Conservation (phyloP, 768 basidiomycete species). For the Tricholoma furcatifolium region DNA sequence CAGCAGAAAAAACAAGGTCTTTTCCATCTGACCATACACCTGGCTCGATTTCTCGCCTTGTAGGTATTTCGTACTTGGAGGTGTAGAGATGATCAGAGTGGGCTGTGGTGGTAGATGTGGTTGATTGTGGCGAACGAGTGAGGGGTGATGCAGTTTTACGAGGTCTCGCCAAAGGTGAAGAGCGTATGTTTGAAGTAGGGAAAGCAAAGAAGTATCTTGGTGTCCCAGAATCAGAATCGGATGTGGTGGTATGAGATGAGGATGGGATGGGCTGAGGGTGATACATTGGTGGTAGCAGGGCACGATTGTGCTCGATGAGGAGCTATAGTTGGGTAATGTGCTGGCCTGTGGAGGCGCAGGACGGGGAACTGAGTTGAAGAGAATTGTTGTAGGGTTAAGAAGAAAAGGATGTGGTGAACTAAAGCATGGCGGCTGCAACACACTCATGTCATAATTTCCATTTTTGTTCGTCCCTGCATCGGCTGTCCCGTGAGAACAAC, state of each 20-base stretch:
- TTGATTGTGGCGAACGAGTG: conserved; percentile 16
- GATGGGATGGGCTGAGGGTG: conserved; percentile 11
- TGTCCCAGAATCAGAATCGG: conserved; percentile 24
- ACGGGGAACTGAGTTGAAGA: conserved; percentile 14
- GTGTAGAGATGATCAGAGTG: conserved; percentile 12
- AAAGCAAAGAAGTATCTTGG: conserved; percentile 25
- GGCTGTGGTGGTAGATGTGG: conserved; percentile 8
- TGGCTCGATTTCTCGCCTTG: conserved; percentile 27
- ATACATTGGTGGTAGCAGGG: conserved; percentile 10
- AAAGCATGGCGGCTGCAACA: conserved; percentile 26
- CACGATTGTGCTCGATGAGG: background rate
- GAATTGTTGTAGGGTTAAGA: conserved; percentile 17
- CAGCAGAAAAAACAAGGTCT: conserved; percentile 41
- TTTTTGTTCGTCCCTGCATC: conserved; percentile 29
- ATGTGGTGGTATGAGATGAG: conserved; percentile 11
- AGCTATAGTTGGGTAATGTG: too few species aligned
- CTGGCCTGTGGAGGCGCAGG: background rate
- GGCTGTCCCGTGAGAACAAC: conserved; percentile 19
- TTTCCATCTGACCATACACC: conserved; percentile 41
- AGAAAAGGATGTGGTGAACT: conserved; percentile 23
- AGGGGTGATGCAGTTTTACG: conserved; percentile 12
- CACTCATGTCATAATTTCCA: conserved; percentile 29
- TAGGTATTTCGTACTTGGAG: conserved; percentile 24
- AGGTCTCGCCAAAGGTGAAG: conserved; percentile 16
- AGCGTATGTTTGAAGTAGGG: conserved; percentile 38